Percentiles rank a stretch among this genome's conserved stretches.
Conservation (phyloP, 1,284 basidiomycete species). For the Irpex lacteus region DNA sequence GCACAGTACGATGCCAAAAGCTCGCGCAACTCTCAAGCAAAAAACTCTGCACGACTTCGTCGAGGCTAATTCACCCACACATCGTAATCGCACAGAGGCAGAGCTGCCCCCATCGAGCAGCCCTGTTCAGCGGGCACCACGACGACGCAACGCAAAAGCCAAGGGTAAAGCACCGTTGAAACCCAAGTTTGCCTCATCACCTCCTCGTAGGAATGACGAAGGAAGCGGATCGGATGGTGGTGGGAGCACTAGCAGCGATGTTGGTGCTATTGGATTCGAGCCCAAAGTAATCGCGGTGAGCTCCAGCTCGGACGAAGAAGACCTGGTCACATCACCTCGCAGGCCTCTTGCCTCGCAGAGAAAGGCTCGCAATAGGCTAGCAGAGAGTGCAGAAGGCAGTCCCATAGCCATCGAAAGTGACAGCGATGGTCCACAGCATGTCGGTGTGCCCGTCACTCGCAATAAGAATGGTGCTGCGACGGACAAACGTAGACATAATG, state of each 20-base stretch:
- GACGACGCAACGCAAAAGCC: not conserved
- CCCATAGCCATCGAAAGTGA: conserved; percentile 9
- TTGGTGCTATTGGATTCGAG: conserved; percentile 50
- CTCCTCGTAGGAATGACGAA: not conserved
- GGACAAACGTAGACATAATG: conserved; percentile 15
- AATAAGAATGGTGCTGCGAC: conserved; percentile 20
- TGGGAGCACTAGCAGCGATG: conserved; percentile 34
- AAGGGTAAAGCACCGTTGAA: not conserved
- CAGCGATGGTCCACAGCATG: conserved; percentile 15
- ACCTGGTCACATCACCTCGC: conserved; percentile 32
- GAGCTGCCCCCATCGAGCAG: too few relatives aligned
- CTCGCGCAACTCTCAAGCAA: conserved; percentile 26
- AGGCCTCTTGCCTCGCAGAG: conserved; percentile 32
- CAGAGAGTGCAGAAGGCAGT: conserved; percentile 16
- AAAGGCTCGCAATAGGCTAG: conserved; percentile 20
- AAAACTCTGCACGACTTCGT: conserved; percentile 30
- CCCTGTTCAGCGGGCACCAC: not conserved
- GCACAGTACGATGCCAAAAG: conserved; percentile 6
- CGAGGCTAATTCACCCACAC: conserved; percentile 19
- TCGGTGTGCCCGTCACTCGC: conserved; percentile 17
- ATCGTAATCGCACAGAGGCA: not conserved
- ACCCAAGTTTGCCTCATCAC: not conserved
- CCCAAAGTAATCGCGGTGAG: conserved; percentile 24
- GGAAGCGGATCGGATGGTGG: not conserved
- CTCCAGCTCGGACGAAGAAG: conserved; percentile 27